These are phyloP conservation scores for Verticillium nonalfalfae DNA, from an alignment of 2,329 filamentous ascomycete species.

Conservation along the genomic window DNA sequence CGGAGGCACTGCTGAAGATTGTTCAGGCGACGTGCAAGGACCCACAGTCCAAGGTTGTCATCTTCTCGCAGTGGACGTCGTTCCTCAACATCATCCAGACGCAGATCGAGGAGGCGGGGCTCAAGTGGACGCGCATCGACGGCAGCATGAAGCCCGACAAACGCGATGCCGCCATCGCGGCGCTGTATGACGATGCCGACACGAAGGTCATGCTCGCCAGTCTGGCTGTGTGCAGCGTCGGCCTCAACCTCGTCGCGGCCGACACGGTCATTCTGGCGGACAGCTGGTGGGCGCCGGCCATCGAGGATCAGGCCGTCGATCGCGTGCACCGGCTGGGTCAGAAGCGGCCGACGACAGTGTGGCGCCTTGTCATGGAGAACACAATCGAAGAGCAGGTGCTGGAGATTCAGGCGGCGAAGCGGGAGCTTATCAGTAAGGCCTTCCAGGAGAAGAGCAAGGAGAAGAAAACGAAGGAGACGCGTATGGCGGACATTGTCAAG, in stretches of 20 bases:
- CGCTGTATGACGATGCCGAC: slow-evolving; percentile 59
- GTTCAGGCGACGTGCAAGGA: slow-evolving; percentile 63
- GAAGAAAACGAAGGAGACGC: slow-evolving; percentile 49
- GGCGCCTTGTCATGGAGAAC: slow-evolving; percentile 73
- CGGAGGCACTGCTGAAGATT: slow-evolving; percentile 71
- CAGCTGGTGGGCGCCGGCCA: slow-evolving; percentile 86
- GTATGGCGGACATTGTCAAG: slow-evolving; percentile 49
- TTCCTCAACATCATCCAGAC: slow-evolving; percentile 68
- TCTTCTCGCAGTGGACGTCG: slow-evolving; percentile 74
- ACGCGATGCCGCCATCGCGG: slow-evolving; percentile 66
- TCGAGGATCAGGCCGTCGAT: slow-evolving; percentile 87
- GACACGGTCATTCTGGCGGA: slow-evolving; percentile 81
- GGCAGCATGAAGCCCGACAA: slow-evolving; percentile 66
- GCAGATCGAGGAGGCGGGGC: slow-evolving; percentile 53
- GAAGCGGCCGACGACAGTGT: slow-evolving; percentile 70
- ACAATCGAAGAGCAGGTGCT: slow-evolving; percentile 78
- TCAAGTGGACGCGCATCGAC: slow-evolving; percentile 68
- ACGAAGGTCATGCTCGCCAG: slow-evolving; percentile 77
- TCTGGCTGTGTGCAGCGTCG: slow-evolving; percentile 75
- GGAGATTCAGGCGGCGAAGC: slow-evolving; percentile 71
- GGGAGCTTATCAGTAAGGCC: slow-evolving; percentile 68
- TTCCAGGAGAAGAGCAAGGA: slow-evolving; percentile 65
- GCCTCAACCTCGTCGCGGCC: slow-evolving; percentile 78
- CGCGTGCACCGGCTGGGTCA: slow-evolving; percentile 83
- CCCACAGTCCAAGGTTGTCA: slow-evolving; percentile 58